Percentiles rank a stretch among this genome's conserved stretches.
phyloP scores from a whole-genome alignment of 139 green algal species.

The Edaphochlamys debaryana region DNA sequence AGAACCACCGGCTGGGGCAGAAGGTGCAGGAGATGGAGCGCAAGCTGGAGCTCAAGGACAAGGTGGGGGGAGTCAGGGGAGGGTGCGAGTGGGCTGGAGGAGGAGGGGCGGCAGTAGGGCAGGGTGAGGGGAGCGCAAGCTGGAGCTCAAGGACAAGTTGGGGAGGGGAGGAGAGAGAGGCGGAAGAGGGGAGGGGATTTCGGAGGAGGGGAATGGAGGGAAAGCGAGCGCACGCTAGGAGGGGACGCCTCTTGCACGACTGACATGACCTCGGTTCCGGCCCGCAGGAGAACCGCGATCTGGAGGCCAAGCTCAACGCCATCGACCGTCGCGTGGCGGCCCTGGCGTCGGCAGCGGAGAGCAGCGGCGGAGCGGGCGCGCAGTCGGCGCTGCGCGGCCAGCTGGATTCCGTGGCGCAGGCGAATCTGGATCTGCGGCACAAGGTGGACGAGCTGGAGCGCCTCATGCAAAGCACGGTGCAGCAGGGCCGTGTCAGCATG shows the following conservation, averaged over 20 bases:
- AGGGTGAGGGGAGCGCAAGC: constrained; percentile 54
- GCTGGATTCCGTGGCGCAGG: constrained; percentile 11
- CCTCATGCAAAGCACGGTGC: too few relatives aligned
- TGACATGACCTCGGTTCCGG: neutral
- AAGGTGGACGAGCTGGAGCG: constrained; percentile 38
- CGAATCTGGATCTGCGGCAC: constrained; percentile 14
- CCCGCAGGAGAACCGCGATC: constrained; percentile 19
- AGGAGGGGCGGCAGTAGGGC: too few relatives aligned
- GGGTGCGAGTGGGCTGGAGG: neutral
- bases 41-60: constrained; percentile 45
- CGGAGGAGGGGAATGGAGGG: neutral
- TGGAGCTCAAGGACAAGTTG: constrained; percentile 42
- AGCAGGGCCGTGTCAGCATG: too few relatives aligned
- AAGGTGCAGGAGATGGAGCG: constrained; percentile 53
- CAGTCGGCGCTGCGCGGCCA: neutral
- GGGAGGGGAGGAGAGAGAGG: too few relatives aligned
- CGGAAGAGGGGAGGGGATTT: neutral
- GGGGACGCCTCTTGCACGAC: neutral
- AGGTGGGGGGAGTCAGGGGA: neutral
- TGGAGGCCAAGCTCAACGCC: constrained; percentile 21
- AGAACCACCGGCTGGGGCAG: constrained; percentile 47
- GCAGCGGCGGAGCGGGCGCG: neutral
- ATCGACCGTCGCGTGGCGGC: constrained; percentile 12
- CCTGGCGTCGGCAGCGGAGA: neutral
- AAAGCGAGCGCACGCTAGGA: too few relatives aligned